Evolutionary conservation across 2,329 filamentous ascomycete genomes (phyloP), one percentile per base, ranked within the genome.

Genomic region (Aspergillus chevalieri): DNA sequence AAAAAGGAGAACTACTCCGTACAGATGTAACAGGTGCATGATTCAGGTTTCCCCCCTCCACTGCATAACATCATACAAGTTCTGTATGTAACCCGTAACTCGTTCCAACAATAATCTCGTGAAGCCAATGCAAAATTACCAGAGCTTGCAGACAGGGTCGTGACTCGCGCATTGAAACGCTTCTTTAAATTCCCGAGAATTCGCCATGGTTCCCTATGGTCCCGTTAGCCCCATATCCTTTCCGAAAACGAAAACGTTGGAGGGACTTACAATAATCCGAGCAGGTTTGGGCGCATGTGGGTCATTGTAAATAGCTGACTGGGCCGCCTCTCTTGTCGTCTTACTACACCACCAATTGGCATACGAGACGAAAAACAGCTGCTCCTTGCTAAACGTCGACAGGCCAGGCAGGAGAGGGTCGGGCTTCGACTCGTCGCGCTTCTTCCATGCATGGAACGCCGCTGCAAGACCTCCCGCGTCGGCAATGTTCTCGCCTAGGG

Each of bases 401-500:
- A 88, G 63, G 0, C 84, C 84, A 0, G 83, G 83, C 14, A 87
- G 74, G 36, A 74, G 63, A 59, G 74, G 60, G 50, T 78, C 78
- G 0, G 78, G 72, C n/a, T 73, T 74, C 34, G 76, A 68, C 2
- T 71, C 65, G 28, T 80, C 77, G 9, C 77, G 76, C 54, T 77
- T 78, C 62, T 82, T 78, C 84, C 85, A 89, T 0, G 84, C 83
- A 21, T 77, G 72, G 61, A 80, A 87, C 0, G 83, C 75, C 0
- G 83, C 80, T 6, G 77, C 74, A 0, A 88, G 62, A 12, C 85
- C 85, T 14, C 84, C 84, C 1, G 84, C 81, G 63, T 88, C 85
- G 1, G 84, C 84, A 59, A 88, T 84, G 60, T 87, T 87, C 68
- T 88, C 85, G 17, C 80, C 81, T 2, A 87, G 69, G 0, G 84